Evolutionary conservation across 345 rosid species (phyloP), one percentile per base, ranked within the genome.

Genomic region (Populus simonii): DNA sequence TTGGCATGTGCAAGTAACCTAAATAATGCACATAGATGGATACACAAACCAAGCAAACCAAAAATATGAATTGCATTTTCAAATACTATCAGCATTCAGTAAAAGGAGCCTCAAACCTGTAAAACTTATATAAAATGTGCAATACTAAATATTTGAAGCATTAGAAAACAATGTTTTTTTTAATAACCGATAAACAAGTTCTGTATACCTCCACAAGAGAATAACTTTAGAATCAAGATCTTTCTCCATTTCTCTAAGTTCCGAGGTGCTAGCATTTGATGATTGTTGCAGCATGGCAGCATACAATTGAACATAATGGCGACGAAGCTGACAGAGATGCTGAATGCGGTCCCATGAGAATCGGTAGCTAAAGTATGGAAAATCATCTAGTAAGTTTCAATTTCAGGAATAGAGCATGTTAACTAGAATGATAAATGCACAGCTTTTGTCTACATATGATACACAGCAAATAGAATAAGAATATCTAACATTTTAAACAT

Each of bases 1-100:
- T 93, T 96, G 61, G 97, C 99, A 91, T 96, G 99, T 70, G 98
- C 99, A 83, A 96, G 98, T 80, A 96, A 89, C 97, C 99, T 96
- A 83, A 67, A 73, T 29, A 23, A 74, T 72, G 47, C 78, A 76
- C 22, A 80, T 4, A 74, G 22, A 31, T 47, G 67, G 47, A 51
- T 1, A 63, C 20, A 5, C 35, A 13, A 23, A 81, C 33, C 36
- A 72, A 23, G 39, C 9, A 25, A 51, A 43, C 31, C 59, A 61
- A 70, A 13, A 57, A 10, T 16, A 57, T 17, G 27, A 22, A 16
- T 22, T n/a, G 10, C 17, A 57, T 38, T 73, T 31, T 11, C 12
- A 20, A 76, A 12, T 35, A 20, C 3, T 5, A 67, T 31, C 16
- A 29, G 13, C 22, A 47, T 47, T 47, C 53, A 47, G 53, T 15